phyloP scores from a whole-genome alignment of 2,329 filamentous ascomycete genomes.

The Monosporascus sp. region DNA sequence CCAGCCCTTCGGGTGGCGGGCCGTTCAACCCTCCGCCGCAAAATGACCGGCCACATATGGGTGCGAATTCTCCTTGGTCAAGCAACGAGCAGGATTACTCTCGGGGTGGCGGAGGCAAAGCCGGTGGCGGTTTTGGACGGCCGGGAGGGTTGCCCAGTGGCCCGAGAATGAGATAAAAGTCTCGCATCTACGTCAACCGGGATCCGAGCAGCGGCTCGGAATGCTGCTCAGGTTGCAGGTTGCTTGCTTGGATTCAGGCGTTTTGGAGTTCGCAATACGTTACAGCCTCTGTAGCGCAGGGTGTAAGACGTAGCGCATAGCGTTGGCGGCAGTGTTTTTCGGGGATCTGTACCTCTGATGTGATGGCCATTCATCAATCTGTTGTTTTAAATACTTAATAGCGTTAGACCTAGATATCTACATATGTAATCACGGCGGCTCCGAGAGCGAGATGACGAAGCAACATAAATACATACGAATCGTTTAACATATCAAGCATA shows the following conservation, averaged over 20 bases:
- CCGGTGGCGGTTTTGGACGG: neutral
- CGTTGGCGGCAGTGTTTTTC: neutral
- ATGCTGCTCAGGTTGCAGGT: no score
- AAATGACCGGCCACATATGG: constrained; percentile 17
- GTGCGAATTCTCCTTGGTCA: no score
- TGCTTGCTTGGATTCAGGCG: neutral
- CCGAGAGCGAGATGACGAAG: no score
- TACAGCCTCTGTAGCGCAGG: neutral
- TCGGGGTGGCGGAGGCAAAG: neutral
- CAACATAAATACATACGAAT: neutral
- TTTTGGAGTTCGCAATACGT: neutral
- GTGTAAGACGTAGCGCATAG: neutral
- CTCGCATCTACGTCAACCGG: no score
- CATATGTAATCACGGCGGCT: no score
- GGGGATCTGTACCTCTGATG: neutral
- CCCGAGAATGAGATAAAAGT: neutral
- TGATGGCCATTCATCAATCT: neutral
- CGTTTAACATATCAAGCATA: no score
- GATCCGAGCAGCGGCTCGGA: no score
- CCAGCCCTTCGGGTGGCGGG: constrained; percentile 45
- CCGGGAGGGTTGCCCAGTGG: constrained; percentile 1
- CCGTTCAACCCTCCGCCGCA: constrained; percentile 41
- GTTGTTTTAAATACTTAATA: neutral
- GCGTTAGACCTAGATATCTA: neutral
- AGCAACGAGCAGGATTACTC: neutral